A percentile compares a stretch with the other conserved stretches of the same genome.
These are phyloP conservation scores for Lentinula sp. DNA, from an alignment of 768 basidiomycete genomes.

Conservation along the genomic window DNA sequence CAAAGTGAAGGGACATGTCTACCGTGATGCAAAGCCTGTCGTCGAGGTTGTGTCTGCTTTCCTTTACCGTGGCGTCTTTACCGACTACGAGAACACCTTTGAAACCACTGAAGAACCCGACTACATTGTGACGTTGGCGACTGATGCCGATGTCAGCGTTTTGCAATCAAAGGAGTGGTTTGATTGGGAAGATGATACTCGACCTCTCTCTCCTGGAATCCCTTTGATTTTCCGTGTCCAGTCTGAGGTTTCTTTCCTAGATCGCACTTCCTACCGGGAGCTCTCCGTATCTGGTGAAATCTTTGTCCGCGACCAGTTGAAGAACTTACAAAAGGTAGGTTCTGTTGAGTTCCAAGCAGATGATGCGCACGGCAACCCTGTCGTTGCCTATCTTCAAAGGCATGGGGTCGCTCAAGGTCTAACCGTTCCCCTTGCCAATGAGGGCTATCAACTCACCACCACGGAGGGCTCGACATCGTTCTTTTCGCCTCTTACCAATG, in stretches of 20 bases:
- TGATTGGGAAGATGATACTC: conserved; percentile 82
- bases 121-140: conserved; percentile 70
- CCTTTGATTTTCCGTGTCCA: conserved; percentile 85
- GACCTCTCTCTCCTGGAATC: conserved; percentile 73
- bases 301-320: conserved; percentile 84
- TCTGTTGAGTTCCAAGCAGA: conserved; percentile 83
- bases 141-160: conserved; percentile 81
- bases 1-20: conserved; percentile 80
- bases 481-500: conserved; percentile 84
- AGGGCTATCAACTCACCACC: conserved; percentile 79
- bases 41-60: conserved; percentile 94
- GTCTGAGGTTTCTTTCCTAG: conserved; percentile 86
- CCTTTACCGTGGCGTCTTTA: conserved; percentile 93
- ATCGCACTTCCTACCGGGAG: conserved; percentile 77
- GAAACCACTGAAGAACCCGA: conserved; percentile 88
- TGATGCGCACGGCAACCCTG: conserved; percentile 88
- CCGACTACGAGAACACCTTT: conserved; percentile 94
- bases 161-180: conserved; percentile 98
- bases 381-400: conserved; percentile 87
- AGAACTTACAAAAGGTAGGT: conserved; percentile 84
- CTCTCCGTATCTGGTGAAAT: conserved; percentile 81
- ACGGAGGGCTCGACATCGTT: conserved; percentile 58
- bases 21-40: conserved; percentile 71
- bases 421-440: conserved; percentile 70
- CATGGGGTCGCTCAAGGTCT: conserved; percentile 79